Conservation (phyloP, 345 rosid genomes). For the Gossypium sturtianum region DNA sequence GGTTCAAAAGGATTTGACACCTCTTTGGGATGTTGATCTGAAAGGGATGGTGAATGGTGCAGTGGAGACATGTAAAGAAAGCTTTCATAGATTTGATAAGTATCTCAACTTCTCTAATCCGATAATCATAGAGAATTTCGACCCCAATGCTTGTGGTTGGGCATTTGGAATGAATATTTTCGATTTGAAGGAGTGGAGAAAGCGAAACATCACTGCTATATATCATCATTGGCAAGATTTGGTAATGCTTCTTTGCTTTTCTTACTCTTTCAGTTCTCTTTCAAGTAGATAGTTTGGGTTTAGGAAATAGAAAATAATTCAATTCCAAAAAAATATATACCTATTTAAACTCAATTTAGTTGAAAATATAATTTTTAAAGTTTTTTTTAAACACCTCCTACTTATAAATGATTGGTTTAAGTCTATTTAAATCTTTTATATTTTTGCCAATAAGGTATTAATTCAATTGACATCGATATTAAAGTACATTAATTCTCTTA, state of each 20-base stretch:
- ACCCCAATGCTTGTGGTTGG: slow-evolving; percentile 90
- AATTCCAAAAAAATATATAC: too few relatives aligned
- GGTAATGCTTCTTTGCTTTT: slow-evolving; percentile 37
- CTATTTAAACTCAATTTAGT: too few relatives aligned
- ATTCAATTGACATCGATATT: too few relatives aligned
- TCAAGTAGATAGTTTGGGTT: too few relatives aligned
- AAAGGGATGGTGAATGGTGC: slow-evolving; percentile 84
- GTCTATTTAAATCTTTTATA: too few relatives aligned
- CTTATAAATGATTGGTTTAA: too few relatives aligned
- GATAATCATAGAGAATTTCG: slow-evolving; percentile 58
- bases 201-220: slow-evolving; percentile 77
- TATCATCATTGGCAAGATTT: slow-evolving; percentile 94
- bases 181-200: slow-evolving; percentile 92
- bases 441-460: accelerated
- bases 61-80: slow-evolving; percentile 86
- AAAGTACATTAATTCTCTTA: too few relatives aligned
- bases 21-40: slow-evolving; percentile 72
- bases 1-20: slow-evolving; percentile 77
- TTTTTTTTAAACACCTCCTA: too few relatives aligned
- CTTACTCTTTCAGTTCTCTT: neutral
- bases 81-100: slow-evolving; percentile 94
- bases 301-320: too few relatives aligned
- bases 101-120: slow-evolving; percentile 97
- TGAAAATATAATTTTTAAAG: too few relatives aligned
- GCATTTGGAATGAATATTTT: slow-evolving; percentile 99